Evolutionary conservation across 805 yeast genomes (phyloP).

Genomic region (Candida mattraensis): DNA sequence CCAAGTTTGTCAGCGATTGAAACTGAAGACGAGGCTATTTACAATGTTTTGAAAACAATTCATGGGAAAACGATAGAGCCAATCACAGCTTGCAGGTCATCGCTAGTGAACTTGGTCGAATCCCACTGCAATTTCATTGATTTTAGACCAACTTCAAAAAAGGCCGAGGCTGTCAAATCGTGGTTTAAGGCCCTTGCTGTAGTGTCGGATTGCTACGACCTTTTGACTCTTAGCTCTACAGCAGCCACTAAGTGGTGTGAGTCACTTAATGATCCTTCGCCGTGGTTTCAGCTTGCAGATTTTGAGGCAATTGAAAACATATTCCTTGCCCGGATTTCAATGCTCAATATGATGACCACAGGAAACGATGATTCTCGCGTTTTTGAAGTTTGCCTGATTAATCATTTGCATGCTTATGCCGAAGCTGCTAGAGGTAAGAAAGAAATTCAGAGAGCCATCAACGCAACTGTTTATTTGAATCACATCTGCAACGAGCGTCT

Average conservation of each 20-base stretch:
- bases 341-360: conserved; percentile 13
- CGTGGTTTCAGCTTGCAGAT: conserved; percentile 43
- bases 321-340: conserved; percentile 3
- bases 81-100: conserved; percentile 19
- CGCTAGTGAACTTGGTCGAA: conserved; percentile 23
- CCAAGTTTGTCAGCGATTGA: conserved; percentile 43
- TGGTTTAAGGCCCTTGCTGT: conserved; percentile 35
- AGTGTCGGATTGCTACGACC: conserved; percentile 26
- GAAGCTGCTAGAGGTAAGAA: conserved; percentile 37
- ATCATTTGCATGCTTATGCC: conserved; percentile 46
- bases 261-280: too few relatives aligned
- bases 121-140: conserved; percentile 8
- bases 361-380: conserved; percentile 12
- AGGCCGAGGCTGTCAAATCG: conserved; percentile 18
- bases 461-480: conserved; percentile 46
- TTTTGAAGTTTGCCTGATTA: conserved; percentile 24
- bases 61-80: conserved; percentile 20
- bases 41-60: conserved; percentile 50
- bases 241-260: too few relatives aligned
- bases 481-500: conserved; percentile 33
- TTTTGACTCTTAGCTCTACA: too few relatives aligned
- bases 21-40: conserved; percentile 48
- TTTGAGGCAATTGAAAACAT: conserved; percentile 3
- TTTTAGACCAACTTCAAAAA: conserved; percentile 3
- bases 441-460: conserved; percentile 51